Evolutionary conservation across 2,329 filamentous ascomycete genomes (phyloP).

Genomic region (Clonostachys rhizophaga): DNA sequence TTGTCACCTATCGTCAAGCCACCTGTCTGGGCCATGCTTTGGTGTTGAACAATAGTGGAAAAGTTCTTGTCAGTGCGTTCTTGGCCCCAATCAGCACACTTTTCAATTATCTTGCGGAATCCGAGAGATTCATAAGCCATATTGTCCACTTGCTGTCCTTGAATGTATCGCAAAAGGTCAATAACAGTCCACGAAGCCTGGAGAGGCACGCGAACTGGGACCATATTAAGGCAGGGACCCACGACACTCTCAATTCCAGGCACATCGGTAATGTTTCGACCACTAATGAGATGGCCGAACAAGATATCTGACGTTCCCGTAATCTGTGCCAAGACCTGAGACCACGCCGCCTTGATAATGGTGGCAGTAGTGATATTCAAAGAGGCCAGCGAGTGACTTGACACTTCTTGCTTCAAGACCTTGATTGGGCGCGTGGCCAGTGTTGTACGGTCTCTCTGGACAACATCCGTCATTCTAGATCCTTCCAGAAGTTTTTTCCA

Average conservation of each 20-base stretch:
- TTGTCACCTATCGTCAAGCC: conserved; percentile 7
- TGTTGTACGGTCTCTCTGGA: conserved; percentile 1
- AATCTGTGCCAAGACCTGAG: conserved; percentile 26
- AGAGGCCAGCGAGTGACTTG: conserved; percentile 6
- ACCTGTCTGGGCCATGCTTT: conserved; percentile 11
- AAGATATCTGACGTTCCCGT: conserved; percentile 29
- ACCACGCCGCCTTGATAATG: conserved; percentile 39
- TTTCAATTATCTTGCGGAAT: conserved; percentile 13
- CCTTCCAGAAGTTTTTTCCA: conserved; percentile 33
- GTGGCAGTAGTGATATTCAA: conserved; percentile 22
- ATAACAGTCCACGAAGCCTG: conserved; percentile 21
- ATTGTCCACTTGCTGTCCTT: conserved; percentile 29
- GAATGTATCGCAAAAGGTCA: conserved; percentile 28
- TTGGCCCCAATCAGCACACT: conserved; percentile 11
- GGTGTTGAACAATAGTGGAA: conserved; percentile 14
- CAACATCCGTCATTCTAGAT: conserved; percentile 19
- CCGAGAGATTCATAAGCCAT: conserved; percentile 14
- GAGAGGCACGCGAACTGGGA: conserved; percentile 27
- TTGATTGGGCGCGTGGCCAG: not conserved
- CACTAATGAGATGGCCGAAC: conserved; percentile 32
- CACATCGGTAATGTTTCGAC: conserved; percentile 25
- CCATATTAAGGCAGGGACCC: conserved; percentile 33
- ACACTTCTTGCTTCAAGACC: conserved; percentile 1
- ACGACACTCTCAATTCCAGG: conserved; percentile 25
- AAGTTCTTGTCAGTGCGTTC: conserved; percentile 8